Percentiles rank a stretch among this genome's conserved stretches.
phyloP scores from a whole-genome alignment of 73 alveolate genomes.

The Uronychia binucleata region DNA sequence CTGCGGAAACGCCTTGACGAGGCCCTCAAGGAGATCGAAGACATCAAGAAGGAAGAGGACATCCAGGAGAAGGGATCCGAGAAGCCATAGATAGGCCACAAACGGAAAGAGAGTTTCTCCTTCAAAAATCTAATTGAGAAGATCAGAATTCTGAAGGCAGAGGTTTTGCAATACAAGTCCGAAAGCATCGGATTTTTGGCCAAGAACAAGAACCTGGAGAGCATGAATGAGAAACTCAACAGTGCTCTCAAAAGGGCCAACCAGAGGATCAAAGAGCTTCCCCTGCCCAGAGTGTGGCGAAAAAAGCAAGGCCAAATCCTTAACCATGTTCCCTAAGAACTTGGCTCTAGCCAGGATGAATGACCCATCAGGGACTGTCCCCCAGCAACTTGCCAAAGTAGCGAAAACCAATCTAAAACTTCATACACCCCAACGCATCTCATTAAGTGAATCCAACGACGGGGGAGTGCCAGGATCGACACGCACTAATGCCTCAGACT shows the following conservation, averaged over 20 bases:
- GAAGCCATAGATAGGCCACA: background rate
- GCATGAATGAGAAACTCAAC: background rate
- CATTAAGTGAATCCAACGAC: background rate
- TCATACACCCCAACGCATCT: background rate
- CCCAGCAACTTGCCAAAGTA: background rate
- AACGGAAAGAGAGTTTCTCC: background rate
- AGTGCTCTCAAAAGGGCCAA: background rate
- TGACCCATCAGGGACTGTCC: background rate
- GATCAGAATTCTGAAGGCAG: background rate
- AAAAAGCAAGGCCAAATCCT: background rate
- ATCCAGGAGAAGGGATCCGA: background rate
- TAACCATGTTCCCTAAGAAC: background rate
- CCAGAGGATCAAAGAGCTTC: background rate
- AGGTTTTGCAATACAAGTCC: slow-evolving; percentile 13
- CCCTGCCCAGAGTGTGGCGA: background rate
- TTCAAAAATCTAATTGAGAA: background rate
- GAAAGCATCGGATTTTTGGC: slow-evolving; percentile 11
- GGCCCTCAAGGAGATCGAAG: slow-evolving; percentile 39
- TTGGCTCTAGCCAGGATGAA: background rate
- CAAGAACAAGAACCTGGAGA: slow-evolving; percentile 1
- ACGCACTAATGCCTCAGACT: background rate
- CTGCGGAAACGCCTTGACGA: slow-evolving; percentile 44
- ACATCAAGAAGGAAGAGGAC: background rate
- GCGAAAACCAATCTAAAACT: background rate
- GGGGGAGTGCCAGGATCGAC: slow-evolving; percentile 1